Conservation (phyloP, 148 eudicot species). For the Rhododendron kiyosumense region DNA sequence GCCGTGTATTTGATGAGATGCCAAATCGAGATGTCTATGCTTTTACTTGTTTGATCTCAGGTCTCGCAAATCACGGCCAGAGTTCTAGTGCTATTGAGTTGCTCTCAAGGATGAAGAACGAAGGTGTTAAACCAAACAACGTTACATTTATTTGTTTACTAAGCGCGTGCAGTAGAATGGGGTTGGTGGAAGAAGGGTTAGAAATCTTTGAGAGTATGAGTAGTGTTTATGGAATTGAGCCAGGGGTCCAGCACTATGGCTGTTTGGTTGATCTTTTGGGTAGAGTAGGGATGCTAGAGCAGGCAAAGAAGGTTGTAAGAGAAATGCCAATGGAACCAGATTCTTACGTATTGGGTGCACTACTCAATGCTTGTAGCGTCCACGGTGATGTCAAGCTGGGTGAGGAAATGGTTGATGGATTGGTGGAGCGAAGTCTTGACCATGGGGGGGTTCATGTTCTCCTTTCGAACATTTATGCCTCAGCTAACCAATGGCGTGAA, state of each 20-base stretch:
- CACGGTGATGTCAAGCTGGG: slow-evolving; percentile 45
- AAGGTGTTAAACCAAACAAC: slow-evolving; percentile 45
- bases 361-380: slow-evolving; percentile 59
- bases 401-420: slow-evolving; percentile 30
- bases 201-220: slow-evolving; percentile 50
- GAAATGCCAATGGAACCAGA: slow-evolving; percentile 54
- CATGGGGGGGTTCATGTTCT: slow-evolving; percentile 49
- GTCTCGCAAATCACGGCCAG: slow-evolving; percentile 60
- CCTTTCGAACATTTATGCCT: slow-evolving; percentile 68
- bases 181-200: slow-evolving; percentile 57
- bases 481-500: slow-evolving; percentile 45
- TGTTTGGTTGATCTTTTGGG: slow-evolving; percentile 73
- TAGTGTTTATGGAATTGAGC: slow-evolving; percentile 37
- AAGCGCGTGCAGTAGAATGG: slow-evolving; percentile 53
- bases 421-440: slow-evolving; percentile 34
- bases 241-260: slow-evolving; percentile 55
- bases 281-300: slow-evolving; percentile 50
- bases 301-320: slow-evolving; percentile 41
- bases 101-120: slow-evolving; percentile 43
- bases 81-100: slow-evolving; percentile 41
- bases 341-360: slow-evolving; percentile 51
- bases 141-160: slow-evolving; percentile 56
- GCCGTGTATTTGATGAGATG: slow-evolving; percentile 47
- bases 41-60: slow-evolving; percentile 61
- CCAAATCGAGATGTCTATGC: slow-evolving; percentile 43